A percentile compares a stretch with the other conserved stretches of the same genome.
These are phyloP conservation scores for Fagus crenata DNA, from an alignment of 306 rosid species.

Conservation along the genomic window DNA sequence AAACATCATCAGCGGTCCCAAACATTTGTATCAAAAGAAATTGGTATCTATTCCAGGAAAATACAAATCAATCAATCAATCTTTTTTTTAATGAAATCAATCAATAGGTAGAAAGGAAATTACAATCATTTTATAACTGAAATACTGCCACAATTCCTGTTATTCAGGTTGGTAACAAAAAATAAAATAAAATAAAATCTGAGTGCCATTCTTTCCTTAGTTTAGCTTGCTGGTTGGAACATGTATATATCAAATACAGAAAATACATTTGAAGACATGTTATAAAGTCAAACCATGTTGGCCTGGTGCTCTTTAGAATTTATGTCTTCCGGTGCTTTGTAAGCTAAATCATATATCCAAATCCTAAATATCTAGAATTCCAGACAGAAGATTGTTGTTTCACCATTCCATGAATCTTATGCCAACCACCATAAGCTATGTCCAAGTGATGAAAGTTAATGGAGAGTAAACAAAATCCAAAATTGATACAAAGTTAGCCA, in stretches of 20 bases:
- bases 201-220: neutral
- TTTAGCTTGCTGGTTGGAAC: neutral
- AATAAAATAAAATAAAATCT: neutral
- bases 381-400: neutral
- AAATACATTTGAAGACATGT: neutral
- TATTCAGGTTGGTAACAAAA: neutral
- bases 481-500: neutral
- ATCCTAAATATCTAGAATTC: neutral
- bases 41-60: neutral
- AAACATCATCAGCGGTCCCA: conserved; percentile 14
- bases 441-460: conserved; percentile 9
- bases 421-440: neutral
- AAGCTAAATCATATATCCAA: neutral
- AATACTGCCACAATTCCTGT: neutral
- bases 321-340: neutral
- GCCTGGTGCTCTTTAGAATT: neutral
- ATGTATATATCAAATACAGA: neutral
- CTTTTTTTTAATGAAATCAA: too few species aligned
- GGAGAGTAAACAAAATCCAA: conserved; percentile 8
- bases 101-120: neutral
- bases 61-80: neutral
- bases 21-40: conserved; percentile 2
- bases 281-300: neutral
- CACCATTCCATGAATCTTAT: neutral
- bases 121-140: neutral